These are phyloP conservation scores for Didymella pinodella DNA, from an alignment of 2,329 filamentous ascomycete species.

Conservation along the genomic window DNA sequence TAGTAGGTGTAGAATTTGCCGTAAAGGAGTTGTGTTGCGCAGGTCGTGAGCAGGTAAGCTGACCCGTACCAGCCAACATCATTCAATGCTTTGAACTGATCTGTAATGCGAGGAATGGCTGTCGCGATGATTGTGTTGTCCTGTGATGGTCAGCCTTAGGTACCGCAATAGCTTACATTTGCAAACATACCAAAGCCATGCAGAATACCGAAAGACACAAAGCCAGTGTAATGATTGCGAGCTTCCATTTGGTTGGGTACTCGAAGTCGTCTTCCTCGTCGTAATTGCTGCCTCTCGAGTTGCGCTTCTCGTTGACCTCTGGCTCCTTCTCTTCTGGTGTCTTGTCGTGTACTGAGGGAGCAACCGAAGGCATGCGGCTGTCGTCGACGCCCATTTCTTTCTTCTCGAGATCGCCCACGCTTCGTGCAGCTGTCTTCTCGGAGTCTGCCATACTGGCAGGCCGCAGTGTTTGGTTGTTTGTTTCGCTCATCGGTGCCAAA, in stretches of 20 bases:
- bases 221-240: constrained; percentile 45
- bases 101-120: constrained; percentile 59
- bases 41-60: constrained; percentile 54
- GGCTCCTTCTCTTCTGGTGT: constrained; percentile 22
- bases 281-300: constrained; percentile 27
- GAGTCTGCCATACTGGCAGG: constrained; percentile 44
- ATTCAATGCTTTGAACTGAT: constrained; percentile 56
- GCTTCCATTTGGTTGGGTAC: constrained; percentile 48
- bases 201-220: constrained; percentile 50
- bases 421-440: constrained; percentile 44
- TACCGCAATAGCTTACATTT: not conserved
- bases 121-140: constrained; percentile 50
- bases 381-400: constrained; percentile 35
- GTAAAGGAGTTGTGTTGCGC: constrained; percentile 51
- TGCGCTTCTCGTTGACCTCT: constrained; percentile 23
- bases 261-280: constrained; percentile 44
- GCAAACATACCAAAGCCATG: constrained; percentile 45
- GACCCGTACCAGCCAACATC: constrained; percentile 58
- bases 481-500: constrained; percentile 31
- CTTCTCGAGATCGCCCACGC: constrained; percentile 36
- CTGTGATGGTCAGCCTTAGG: constrained; percentile 7
- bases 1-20: constrained; percentile 58
- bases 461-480: constrained; percentile 35
- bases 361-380: constrained; percentile 34
- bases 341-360: constrained; percentile 30